Evolutionary conservation across 2,329 filamentous ascomycete genomes (phyloP), one percentile per base, ranked within the genome.

Genomic region (Claviceps paspali): DNA sequence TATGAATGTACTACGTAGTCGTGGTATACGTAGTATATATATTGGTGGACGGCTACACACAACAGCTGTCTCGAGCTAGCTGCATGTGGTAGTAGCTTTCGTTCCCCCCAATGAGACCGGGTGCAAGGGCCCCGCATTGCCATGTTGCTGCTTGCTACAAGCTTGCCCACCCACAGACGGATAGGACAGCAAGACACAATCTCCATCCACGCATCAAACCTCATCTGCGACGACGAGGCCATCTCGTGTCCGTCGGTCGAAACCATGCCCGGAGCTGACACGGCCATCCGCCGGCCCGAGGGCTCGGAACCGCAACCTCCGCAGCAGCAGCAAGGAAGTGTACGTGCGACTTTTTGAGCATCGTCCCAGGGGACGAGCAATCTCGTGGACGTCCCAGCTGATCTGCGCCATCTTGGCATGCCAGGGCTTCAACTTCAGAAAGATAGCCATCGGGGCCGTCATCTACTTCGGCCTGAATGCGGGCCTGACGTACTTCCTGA

Each of bases 391-490:
- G 15, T 19, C 5, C n/a, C 31, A 14, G 11, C 32, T 37, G 27
- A 36, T 24, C 26, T 9, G 6, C 14, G 6, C 10, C 17, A 10
- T 21, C 7, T 15, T 14, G 12, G n/a, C 27, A 60, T 14, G 12
- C n/a, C 27, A 60, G 55, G 52, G 52, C 22, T 49, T 69, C 40
- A 53, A 40, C 44, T 52, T 65, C 38, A 59, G 51, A 41, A 70
- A 67, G 45, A 56, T 75, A 23, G 48, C 67, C 27, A 57, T 75
- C 41, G 70, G 70, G 35, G 61, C 66, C 22, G 61, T 64, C 41
- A 59, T 75, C 49, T 78, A 72, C 54, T 62, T 76, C 44, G 72
- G 65, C 38, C 62, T 77, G 55, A 76, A 79, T 51, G 56, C 71
- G 39, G 49, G 68, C 39, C 63, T 77, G 59, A 67, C 64, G 50